These are phyloP conservation scores for Biscogniauxia mediterranea DNA, from an alignment of 2,329 filamentous ascomycete genomes.

Conservation along the genomic window DNA sequence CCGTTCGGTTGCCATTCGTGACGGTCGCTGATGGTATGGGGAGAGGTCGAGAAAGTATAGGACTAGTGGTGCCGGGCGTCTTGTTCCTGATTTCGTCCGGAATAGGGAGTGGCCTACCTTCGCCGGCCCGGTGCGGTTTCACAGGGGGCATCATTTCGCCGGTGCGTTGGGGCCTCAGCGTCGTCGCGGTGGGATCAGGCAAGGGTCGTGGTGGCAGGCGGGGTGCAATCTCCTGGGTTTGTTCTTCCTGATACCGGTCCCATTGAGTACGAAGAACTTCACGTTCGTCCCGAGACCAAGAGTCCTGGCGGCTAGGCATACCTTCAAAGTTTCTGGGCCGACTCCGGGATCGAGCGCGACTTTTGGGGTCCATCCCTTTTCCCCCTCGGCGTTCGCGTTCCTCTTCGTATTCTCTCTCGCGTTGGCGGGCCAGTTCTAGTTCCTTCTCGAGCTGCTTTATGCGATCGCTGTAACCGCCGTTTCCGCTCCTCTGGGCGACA, in stretches of 20 bases:
- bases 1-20: slow-evolving; percentile 46
- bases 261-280: slow-evolving; percentile 60
- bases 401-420: slow-evolving; percentile 62
- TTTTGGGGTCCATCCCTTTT: slow-evolving; percentile 30
- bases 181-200: slow-evolving; percentile 37
- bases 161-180: slow-evolving; percentile 31
- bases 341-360: slow-evolving; percentile 42
- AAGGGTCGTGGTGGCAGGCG: slow-evolving; percentile 38
- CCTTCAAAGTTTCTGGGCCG: slow-evolving; percentile 36
- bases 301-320: slow-evolving; percentile 55
- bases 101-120: slow-evolving; percentile 54
- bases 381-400: slow-evolving; percentile 51
- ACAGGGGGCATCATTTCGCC: slow-evolving; percentile 27
- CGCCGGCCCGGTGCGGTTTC: slow-evolving; percentile 39
- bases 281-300: slow-evolving; percentile 62
- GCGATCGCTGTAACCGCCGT: slow-evolving; percentile 58
- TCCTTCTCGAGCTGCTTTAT: slow-evolving; percentile 79
- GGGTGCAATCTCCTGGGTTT: slow-evolving; percentile 22
- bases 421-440: slow-evolving; percentile 59
- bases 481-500: slow-evolving; percentile 37
- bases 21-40: slow-evolving; percentile 25
- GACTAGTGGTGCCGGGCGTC: slow-evolving; percentile 28
- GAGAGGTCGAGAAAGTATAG: slow-evolving; percentile 25
- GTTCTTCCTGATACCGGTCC: slow-evolving; percentile 41
- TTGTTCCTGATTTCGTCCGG: slow-evolving; percentile 33